Base-by-base conservation (phyloP, 768 basidiomycete species). In the Chalciporus sphaerocephalus region DNA sequence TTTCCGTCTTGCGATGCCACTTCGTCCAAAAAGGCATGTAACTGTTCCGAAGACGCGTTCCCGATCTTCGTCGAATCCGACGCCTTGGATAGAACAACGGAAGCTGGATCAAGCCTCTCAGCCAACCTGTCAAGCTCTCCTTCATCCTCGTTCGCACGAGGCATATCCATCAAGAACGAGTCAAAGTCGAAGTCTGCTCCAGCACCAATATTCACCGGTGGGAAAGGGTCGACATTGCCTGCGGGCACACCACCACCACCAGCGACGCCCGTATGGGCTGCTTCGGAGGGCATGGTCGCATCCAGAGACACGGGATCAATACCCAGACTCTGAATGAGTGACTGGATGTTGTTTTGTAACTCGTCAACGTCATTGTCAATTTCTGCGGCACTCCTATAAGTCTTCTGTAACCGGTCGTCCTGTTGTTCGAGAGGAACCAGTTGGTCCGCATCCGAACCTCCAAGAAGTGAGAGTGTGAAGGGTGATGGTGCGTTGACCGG, bases 301-400 rank as follows among this genome's bases (percentile, higher is more conserved):
- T 65, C 55, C 7, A 65, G 51, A n/a, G 56, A 12, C 6, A 34
- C 47, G 16, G 81, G 71, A 58, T 89, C 84, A 38, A 87, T 62
- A 6, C 85, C 86, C 37, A 91, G 74, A 38, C 76, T 76, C 51
- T 85, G 74, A 23, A 92, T 85, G 48, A 93, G 70, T 6, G 78
- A 76, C 47, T 87, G 77, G 34, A 94, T 81, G 48, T 78, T 81
- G 11, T 67, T 69, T 50, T 85, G 79, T 42, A 92, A 65, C 28
- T 79, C 77, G 51, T 83, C 81, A 21, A 92, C 86, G 45, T 88
- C 85, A 37, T 75, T 74, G 47, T 83, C 80, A 36, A 92, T 82
- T 50, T 85, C 84, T 21, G 73, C 60, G 0, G 87, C 71, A 25
- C 70, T 74, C 38, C 71, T 75, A 72, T 86, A 89, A 1, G 75